phyloP scores from a whole-genome alignment of 2,329 filamentous ascomycete genomes.

The Drechslera avenae region DNA sequence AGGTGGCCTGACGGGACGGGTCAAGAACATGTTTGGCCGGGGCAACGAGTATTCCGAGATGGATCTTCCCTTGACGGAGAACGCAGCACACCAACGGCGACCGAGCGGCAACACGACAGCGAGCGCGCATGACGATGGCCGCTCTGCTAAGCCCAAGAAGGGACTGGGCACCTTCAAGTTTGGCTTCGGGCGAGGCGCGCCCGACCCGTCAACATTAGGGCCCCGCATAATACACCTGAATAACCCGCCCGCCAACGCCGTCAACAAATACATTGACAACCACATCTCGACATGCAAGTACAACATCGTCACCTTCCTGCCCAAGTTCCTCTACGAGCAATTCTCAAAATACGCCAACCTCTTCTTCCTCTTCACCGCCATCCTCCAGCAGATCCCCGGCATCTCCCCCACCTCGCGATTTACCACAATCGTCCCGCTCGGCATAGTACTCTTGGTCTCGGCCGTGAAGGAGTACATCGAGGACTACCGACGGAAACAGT shows the following conservation, averaged over 20 bases:
- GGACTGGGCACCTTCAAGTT: constrained; percentile 78
- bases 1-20: constrained; percentile 82
- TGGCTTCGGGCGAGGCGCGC: constrained; percentile 81
- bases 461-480: constrained; percentile 93
- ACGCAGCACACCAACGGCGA: constrained; percentile 57
- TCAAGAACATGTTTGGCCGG: constrained; percentile 91
- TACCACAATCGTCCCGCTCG: constrained; percentile 93
- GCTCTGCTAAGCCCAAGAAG: constrained; percentile 47
- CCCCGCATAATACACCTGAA: constrained; percentile 94
- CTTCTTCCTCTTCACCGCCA: constrained; percentile 98
- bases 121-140: constrained; percentile 47
- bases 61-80: constrained; percentile 92
- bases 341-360: constrained; percentile 99
- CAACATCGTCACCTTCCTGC: constrained; percentile 88
- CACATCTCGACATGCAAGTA: constrained; percentile 98
- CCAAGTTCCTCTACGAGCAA: constrained; percentile 97
- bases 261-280: constrained; percentile 92
- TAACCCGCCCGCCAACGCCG: constrained; percentile 88
- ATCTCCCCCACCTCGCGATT: constrained; percentile 94
- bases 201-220: constrained; percentile 87
- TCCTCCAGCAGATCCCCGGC: constrained; percentile 90
- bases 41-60: constrained; percentile 90
- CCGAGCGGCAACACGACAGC: constrained; percentile 50
- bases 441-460: constrained; percentile 90
- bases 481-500: constrained; percentile 86